These are phyloP conservation scores for Kockovaella imperatae DNA, from an alignment of 768 basidiomycete species.

Conservation along the genomic window DNA sequence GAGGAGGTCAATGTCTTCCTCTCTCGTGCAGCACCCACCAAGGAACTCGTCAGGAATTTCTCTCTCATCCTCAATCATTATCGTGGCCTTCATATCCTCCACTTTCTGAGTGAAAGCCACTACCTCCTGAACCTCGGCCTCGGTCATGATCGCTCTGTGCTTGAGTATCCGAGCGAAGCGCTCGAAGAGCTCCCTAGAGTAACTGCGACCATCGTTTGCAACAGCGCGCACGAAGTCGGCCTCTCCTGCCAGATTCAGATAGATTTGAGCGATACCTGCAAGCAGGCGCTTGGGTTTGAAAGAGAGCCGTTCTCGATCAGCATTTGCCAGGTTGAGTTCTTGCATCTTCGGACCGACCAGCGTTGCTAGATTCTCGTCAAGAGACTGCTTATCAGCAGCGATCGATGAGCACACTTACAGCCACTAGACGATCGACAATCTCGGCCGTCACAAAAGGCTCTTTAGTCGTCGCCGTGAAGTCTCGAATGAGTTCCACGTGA, in stretches of 20 bases:
- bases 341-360: slow-evolving; percentile 83
- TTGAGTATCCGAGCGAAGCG: slow-evolving; percentile 62
- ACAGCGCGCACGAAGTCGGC: slow-evolving; percentile 74
- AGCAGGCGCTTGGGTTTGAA: slow-evolving; percentile 79
- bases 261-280: slow-evolving; percentile 80
- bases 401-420: slow-evolving; percentile 58
- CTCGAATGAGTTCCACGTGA: slow-evolving; percentile 80
- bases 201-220: slow-evolving; percentile 89
- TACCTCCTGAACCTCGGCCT: slow-evolving; percentile 65
- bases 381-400: slow-evolving; percentile 21
- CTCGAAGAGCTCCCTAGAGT: slow-evolving; percentile 74
- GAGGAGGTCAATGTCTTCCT: neutral
- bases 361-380: slow-evolving; percentile 85
- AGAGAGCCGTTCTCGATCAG: slow-evolving; percentile 78
- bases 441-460: slow-evolving; percentile 92
- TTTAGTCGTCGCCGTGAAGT: slow-evolving; percentile 86
- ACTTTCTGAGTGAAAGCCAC: slow-evolving; percentile 67
- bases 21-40: slow-evolving; percentile 51
- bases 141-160: slow-evolving; percentile 61
- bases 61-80: slow-evolving; percentile 71
- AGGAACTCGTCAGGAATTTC: slow-evolving; percentile 93
- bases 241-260: slow-evolving; percentile 75
- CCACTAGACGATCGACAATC: slow-evolving; percentile 88
- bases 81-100: slow-evolving; percentile 66
- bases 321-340: slow-evolving; percentile 72